Evolutionary conservation across 129 eudicot species (phyloP).

Genomic region (Calendula officinalis): DNA sequence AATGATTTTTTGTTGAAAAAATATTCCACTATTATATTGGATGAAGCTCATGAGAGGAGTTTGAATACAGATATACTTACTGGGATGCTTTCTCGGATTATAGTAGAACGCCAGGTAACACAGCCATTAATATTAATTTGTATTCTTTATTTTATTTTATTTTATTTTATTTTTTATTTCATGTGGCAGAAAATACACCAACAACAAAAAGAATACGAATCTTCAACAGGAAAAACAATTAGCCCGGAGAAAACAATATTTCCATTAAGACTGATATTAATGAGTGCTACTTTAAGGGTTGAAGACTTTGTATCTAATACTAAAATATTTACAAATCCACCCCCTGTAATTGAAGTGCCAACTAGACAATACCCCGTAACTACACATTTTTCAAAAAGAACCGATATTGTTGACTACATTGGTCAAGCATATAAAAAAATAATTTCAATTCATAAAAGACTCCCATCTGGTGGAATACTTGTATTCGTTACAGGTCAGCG

Average conservation of each 20-base stretch:
- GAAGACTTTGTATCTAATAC: conserved; percentile 70
- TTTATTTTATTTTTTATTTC: background rate
- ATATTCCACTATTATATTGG: conserved; percentile 81
- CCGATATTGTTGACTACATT: conserved; percentile 77
- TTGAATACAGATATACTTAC: conserved; percentile 94
- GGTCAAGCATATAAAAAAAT: conserved; percentile 95
- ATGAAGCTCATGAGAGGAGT: conserved; percentile 99
- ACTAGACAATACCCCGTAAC: conserved; percentile 84
- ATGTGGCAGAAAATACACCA: conserved; percentile 52
- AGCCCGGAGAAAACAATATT: conserved; percentile 46
- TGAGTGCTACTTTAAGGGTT: conserved; percentile 93
- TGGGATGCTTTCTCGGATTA: conserved; percentile 92
- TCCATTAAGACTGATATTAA: conserved; percentile 78
- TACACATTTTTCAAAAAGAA: conserved; percentile 76
- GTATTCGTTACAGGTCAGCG: conserved; percentile 95
- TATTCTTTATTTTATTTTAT: background rate
- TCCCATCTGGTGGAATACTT: conserved; percentile 96
- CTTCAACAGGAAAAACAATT: conserved; percentile 50
- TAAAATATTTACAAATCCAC: conserved; percentile 59
- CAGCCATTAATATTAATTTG: background rate
- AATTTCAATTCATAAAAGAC: conserved; percentile 78
- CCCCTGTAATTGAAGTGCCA: conserved; percentile 85
- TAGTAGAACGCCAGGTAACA: conserved; percentile 68
- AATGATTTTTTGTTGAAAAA: conserved; percentile 73
- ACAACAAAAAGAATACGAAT: conserved; percentile 52